phyloP scores from a whole-genome alignment of 441 rosid species.

The Geranium incanum region DNA sequence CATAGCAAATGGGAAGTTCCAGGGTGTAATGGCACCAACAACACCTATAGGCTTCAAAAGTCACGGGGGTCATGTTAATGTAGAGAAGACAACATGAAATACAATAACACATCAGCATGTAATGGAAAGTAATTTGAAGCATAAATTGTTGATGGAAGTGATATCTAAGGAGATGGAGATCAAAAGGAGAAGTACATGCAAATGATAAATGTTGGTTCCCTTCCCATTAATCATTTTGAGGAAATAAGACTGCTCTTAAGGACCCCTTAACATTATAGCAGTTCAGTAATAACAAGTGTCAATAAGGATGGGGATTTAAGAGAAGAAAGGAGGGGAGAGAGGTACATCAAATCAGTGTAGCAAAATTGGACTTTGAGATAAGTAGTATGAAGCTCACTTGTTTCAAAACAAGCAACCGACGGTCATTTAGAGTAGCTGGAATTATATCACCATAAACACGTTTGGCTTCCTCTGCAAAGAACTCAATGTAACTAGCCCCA shows the following conservation, averaged over 20 bases:
- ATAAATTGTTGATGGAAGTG: background rate
- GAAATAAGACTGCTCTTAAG: background rate
- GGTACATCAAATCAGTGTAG: background rate
- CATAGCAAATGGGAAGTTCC: slow-evolving; percentile 99
- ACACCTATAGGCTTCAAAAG: slow-evolving; percentile 84
- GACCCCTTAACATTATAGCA: background rate
- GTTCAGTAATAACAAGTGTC: background rate
- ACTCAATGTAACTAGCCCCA: slow-evolving; percentile 91
- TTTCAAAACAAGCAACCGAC: slow-evolving; percentile 72
- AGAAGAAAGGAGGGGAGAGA: background rate
- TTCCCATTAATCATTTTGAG: background rate
- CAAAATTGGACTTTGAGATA: slow-evolving; percentile 11
- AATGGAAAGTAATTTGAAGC: background rate
- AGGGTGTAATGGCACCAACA: slow-evolving; percentile 90
- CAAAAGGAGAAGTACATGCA: background rate
- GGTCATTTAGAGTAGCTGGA: slow-evolving; percentile 69
- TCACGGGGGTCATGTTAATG: slow-evolving; percentile 11
- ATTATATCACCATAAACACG: slow-evolving; percentile 91
- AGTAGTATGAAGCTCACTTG: slow-evolving; percentile 43
- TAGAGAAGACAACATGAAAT: background rate
- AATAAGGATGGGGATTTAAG: background rate
- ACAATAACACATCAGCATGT: background rate
- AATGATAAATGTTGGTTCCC: background rate
- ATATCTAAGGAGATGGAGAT: background rate
- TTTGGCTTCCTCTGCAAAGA: slow-evolving; percentile 89